Evolutionary conservation across 257 asterid species (phyloP).

Genomic region (Primulina eburnea): DNA sequence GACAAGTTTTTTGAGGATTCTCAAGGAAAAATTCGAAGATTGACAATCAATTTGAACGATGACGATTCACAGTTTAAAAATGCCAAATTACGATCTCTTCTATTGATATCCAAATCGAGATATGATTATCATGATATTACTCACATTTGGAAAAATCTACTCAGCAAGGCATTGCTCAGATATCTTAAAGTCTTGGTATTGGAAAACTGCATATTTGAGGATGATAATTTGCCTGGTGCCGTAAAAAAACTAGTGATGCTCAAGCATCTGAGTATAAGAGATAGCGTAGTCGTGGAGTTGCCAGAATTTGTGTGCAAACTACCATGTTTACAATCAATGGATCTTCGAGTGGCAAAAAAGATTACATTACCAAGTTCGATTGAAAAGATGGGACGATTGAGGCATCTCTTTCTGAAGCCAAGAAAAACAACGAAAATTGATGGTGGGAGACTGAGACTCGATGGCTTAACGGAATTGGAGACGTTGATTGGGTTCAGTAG

Average conservation of each 20-base stretch:
- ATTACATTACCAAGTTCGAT: background rate
- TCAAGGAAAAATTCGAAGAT: background rate
- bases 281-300: background rate
- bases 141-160: background rate
- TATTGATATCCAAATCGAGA: background rate
- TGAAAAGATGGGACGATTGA: constrained; percentile 19
- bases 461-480: constrained; percentile 22
- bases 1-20: constrained; percentile 7
- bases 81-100: background rate
- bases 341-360: accelerated
- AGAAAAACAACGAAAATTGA: no score
- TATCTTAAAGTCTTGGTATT: constrained; percentile 8
- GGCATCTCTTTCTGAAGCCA: constrained; percentile 10
- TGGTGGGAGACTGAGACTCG: background rate
- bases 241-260: constrained; percentile 8
- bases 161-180: background rate
- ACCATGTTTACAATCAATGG: constrained; percentile 9
- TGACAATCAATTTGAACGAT: background rate
- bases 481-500: background rate
- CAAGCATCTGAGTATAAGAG: constrained; percentile 5
- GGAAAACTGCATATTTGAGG: background rate
- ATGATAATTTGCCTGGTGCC: background rate
- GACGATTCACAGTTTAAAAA: background rate
- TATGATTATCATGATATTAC: background rate
- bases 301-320: constrained; percentile 10